A percentile compares a stretch with the other conserved stretches of the same genome.
These are phyloP conservation scores for Yamadazyma tumulicola DNA, from an alignment of 805 yeast genomes.

Conservation along the genomic window DNA sequence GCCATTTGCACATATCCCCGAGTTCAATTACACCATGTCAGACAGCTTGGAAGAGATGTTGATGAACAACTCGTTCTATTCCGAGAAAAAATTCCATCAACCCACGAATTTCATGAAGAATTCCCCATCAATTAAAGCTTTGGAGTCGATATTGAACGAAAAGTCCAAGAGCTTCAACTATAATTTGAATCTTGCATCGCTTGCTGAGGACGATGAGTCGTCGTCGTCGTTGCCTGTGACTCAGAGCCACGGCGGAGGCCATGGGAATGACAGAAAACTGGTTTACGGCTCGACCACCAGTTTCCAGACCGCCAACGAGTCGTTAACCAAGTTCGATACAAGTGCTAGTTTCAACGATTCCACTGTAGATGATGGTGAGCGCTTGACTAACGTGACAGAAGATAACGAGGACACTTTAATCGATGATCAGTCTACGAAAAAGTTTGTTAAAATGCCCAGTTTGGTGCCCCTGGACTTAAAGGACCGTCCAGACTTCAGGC, in stretches of 20 bases:
- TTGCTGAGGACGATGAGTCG: constrained; percentile 3
- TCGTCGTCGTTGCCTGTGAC: background rate
- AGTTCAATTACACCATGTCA: constrained; percentile 1
- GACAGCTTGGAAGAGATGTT: constrained; percentile 27
- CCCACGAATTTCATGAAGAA: constrained; percentile 31
- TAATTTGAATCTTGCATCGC: constrained; percentile 10
- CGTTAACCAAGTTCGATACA: constrained; percentile 1
- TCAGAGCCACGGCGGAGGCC: background rate
- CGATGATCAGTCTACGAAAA: constrained; percentile 12
- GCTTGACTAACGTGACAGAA: constrained; percentile 1
- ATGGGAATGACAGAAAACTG: no score
- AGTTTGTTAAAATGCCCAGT: constrained; percentile 14
- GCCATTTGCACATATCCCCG: no score
- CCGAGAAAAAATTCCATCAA: constrained; percentile 13
- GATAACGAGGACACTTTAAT: constrained; percentile 26
- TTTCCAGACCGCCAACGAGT: constrained; percentile 14
- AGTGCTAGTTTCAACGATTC: constrained; percentile 10
- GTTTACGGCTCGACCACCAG: constrained; percentile 5
- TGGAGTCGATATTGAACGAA: constrained; percentile 31
- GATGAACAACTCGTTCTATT: constrained; percentile 31
- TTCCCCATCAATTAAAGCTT: constrained; percentile 41
- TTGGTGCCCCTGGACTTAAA: constrained; percentile 11
- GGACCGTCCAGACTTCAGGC: background rate
- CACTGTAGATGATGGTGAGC: constrained; percentile 11
- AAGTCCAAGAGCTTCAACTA: constrained; percentile 15